These are phyloP conservation scores for Thraustotheca clavata DNA, from an alignment of 352 stramenopile species.

Conservation along the genomic window DNA sequence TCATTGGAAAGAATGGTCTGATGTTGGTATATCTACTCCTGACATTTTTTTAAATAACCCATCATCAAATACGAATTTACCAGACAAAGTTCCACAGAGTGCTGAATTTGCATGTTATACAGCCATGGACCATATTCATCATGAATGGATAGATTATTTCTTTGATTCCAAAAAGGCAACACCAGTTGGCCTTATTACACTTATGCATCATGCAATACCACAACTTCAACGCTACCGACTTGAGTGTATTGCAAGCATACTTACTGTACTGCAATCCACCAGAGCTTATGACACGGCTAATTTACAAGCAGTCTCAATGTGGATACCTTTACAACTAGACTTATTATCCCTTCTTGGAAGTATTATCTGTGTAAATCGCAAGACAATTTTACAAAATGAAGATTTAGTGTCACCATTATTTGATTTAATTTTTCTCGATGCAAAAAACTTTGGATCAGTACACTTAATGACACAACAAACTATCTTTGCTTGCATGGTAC, in stretches of 20 bases:
- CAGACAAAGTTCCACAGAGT: not conserved
- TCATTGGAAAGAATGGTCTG: conserved; percentile 1
- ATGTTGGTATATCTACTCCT: not conserved
- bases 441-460: not conserved
- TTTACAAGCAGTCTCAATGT: not conserved
- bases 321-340: conserved; percentile 1
- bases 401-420: not conserved
- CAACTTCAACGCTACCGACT: not conserved
- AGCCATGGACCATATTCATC: conserved; percentile 1
- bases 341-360: conserved; percentile 1
- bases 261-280: not conserved
- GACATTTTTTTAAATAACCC: not conserved
- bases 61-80: not conserved
- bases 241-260: not conserved
- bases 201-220: not conserved
- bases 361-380: conserved; percentile 4
- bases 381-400: not conserved
- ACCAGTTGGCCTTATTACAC: not conserved
- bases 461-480: not conserved
- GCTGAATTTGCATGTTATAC: not conserved
- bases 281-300: not conserved
- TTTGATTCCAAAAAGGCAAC: not conserved
- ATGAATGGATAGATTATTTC: conserved; percentile 11
- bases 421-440: conserved; percentile 5
- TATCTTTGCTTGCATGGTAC: conserved; percentile 1